These are phyloP conservation scores for Mycosarcoma mackinlayi DNA, from an alignment of 1,284 basidiomycete species.

Conservation along the genomic window DNA sequence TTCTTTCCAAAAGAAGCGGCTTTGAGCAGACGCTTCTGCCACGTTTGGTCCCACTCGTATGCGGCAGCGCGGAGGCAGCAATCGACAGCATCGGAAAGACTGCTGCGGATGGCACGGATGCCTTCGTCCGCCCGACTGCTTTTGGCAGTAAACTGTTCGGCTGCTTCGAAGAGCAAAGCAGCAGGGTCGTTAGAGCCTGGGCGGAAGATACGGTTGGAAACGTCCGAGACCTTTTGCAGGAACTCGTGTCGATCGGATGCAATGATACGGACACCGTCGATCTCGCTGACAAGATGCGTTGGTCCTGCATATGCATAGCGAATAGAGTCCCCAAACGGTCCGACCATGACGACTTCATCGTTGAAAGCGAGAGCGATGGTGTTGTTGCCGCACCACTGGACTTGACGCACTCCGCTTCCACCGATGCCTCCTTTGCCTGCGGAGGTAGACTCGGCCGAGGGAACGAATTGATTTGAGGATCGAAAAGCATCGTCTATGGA, in stretches of 20 bases:
- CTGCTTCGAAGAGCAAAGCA: constrained; percentile 90
- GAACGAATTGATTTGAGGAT: constrained; percentile 3
- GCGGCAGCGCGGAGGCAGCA: constrained; percentile 93
- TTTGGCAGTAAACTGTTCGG: constrained; percentile 83
- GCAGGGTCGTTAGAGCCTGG: constrained; percentile 92
- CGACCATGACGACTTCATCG: constrained; percentile 82
- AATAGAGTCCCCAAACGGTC: constrained; percentile 88
- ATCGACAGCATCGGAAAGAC: constrained; percentile 84
- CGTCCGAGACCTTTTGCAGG: constrained; percentile 79
- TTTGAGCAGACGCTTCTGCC: constrained; percentile 85
- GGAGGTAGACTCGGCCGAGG: background rate
- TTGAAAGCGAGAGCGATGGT: constrained; percentile 89
- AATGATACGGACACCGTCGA: constrained; percentile 86
- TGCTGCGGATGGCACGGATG: constrained; percentile 83
- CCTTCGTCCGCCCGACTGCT: constrained; percentile 92
- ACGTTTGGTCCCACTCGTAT: constrained; percentile 86
- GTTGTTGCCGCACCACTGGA: constrained; percentile 97
- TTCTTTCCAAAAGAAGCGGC: constrained; percentile 94
- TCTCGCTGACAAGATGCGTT: constrained; percentile 82
- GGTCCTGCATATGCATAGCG: constrained; percentile 85
- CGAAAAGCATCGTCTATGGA: constrained; percentile 33
- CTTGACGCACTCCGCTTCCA: constrained; percentile 51
- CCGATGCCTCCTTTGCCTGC: constrained; percentile 47
- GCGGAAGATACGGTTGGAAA: constrained; percentile 73
- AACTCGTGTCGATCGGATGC: constrained; percentile 85